Base-by-base conservation (phyloP, 179 eudicot genomes). In the Dionaea muscipula region DNA sequence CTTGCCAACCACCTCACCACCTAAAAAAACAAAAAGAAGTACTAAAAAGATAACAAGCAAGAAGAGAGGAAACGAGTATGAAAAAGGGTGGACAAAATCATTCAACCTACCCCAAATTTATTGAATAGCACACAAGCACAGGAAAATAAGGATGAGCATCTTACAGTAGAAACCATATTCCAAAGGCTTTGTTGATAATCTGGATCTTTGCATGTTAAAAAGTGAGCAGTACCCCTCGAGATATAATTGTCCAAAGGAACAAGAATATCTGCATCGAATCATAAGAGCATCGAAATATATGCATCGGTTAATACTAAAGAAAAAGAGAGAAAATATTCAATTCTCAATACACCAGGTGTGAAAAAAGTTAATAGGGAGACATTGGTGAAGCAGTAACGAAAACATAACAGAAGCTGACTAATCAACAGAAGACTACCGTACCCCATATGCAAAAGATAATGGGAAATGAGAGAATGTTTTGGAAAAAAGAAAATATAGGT, bases 161-260 rank as follows among this genome's bases (percentile, higher is more conserved):
- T 80, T 62, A 93, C 99, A 62, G 79, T 72, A 47, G 96, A 88
- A 51, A 93, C 73, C 81, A 78, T 78, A 69, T 81, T 84, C 96
- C 96, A 93, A 59, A 93, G 82, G 60, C 99, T 93, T 68, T 82
- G 89, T 77, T 88, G 96, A 74, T 93, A 93, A 66, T 93, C 86
- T 47, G 96, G 96, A 54, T 93, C 94, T 72, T 93, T 93, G 83
- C 93, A 84, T 2, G 86, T 61, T 39, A 93, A 77, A 65, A 78
- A 93, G 65, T 89, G 95, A 28, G 80, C 74, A 33, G 99, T 93
- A 48, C 99, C 76, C 56, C 96, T 82, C 40, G 96, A 93, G 67
- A 93, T 71, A 63, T 80, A 91, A 73, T 91, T 91, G 78, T 91
- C 98, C 70, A 91, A 56, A 17, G 98, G 96, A 56, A 91, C 94